Conservation (phyloP, 768 basidiomycete genomes). For the Boletales sp. region DNA sequence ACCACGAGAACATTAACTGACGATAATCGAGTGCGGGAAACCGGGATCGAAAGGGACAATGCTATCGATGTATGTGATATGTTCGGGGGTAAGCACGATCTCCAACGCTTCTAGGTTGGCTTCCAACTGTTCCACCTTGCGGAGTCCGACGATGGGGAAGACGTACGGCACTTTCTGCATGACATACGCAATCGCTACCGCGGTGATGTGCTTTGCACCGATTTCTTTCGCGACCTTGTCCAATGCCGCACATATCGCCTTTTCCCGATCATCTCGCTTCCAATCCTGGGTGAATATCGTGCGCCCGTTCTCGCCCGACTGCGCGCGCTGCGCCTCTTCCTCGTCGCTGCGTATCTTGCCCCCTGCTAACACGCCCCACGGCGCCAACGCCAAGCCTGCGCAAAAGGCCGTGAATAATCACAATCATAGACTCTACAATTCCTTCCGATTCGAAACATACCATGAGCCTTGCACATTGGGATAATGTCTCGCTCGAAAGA, state of each 20-base stretch:
- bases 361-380: constrained; percentile 33
- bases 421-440: too few species aligned
- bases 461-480: constrained; percentile 37
- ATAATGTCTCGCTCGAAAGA: constrained; percentile 55
- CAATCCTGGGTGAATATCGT: constrained; percentile 18
- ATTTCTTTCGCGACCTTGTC: constrained; percentile 40
- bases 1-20: too few species aligned
- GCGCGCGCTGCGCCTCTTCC: constrained; percentile 26
- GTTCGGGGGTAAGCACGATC: constrained; percentile 36
- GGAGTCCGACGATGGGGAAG: constrained; percentile 41
- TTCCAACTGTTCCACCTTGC: constrained; percentile 42
- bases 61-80: constrained; percentile 37
- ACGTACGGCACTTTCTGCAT: constrained; percentile 46
- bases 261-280: constrained; percentile 33
- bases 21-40: constrained; percentile 34
- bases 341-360: constrained; percentile 29
- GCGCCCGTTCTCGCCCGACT: constrained; percentile 39
- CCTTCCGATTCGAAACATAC: constrained; percentile 20
- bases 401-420: constrained; percentile 6
- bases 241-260: constrained; percentile 32
- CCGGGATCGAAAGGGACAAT: constrained; percentile 38
- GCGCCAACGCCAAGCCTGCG: constrained; percentile 32
- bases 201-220: constrained; percentile 32
- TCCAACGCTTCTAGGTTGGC: constrained; percentile 42
- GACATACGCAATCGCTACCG: constrained; percentile 43